Percentiles rank a stretch among this genome's conserved stretches.
Evolutionary conservation across 2,329 filamentous ascomycete genomes (phyloP).

Genomic region (Tolypocladium amazonense): DNA sequence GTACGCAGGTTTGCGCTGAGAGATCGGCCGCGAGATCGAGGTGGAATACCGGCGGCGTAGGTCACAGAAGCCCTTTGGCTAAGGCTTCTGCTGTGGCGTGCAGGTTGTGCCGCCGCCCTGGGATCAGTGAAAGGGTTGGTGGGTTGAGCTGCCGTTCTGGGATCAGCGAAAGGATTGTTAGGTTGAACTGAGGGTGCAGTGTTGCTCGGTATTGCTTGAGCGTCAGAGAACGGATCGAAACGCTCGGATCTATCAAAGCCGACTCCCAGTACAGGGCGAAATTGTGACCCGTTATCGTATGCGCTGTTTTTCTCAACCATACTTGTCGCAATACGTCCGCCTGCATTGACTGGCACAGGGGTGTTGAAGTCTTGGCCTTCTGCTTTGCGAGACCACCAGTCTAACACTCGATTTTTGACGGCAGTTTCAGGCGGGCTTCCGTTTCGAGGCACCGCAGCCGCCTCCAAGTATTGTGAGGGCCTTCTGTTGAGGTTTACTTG

Average conservation of each 20-base stretch:
- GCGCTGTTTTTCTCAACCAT: background rate
- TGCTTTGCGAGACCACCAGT: constrained; percentile 32
- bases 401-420: background rate
- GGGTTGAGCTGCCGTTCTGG: constrained; percentile 2
- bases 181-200: constrained; percentile 23
- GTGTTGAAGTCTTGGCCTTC: constrained; percentile 17
- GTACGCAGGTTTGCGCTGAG: constrained; percentile 16
- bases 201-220: constrained; percentile 26
- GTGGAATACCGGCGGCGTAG: constrained; percentile 25
- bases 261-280: constrained; percentile 28
- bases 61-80: constrained; percentile 2
- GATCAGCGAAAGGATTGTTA: background rate
- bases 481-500: constrained; percentile 40
- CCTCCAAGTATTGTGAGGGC: constrained; percentile 39
- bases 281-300: constrained; percentile 17
- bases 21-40: constrained; percentile 38
- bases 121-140: constrained; percentile 36
- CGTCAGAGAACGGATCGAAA: constrained; percentile 38
- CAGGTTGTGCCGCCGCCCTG: constrained; percentile 33
- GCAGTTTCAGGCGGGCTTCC: background rate
- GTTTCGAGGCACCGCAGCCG: constrained; percentile 5
- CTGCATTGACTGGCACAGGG: background rate
- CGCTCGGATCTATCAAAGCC: constrained; percentile 18
- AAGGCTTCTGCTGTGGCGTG: constrained; percentile 4
- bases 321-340: too few relatives aligned